Conservation (phyloP, 2,329 filamentous ascomycete genomes). For the Stemphylium beticola region DNA sequence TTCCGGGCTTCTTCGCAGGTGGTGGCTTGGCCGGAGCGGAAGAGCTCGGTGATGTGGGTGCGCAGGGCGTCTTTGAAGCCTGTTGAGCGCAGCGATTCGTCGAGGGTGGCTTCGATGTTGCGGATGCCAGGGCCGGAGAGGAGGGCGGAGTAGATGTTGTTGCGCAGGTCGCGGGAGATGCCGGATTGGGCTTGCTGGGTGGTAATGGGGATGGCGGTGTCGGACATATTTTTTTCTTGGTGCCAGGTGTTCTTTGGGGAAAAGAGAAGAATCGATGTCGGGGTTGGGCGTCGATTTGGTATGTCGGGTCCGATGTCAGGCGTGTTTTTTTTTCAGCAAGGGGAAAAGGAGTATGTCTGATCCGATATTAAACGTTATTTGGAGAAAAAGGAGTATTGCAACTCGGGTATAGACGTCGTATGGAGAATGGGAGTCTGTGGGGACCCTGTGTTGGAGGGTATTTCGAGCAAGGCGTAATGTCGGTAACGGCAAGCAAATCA, state of each 20-base stretch:
- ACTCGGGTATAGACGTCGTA: background rate
- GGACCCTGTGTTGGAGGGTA: background rate
- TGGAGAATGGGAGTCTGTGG: background rate
- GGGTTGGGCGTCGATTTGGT: background rate
- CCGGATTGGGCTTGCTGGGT: conserved; percentile 50
- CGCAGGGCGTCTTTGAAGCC: conserved; percentile 66
- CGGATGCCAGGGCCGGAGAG: conserved; percentile 58
- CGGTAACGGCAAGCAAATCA: background rate
- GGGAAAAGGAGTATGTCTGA: background rate
- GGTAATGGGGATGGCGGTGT: conserved; percentile 32
- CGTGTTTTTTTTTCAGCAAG: background rate
- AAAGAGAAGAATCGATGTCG: background rate
- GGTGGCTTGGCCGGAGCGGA: conserved; percentile 63
- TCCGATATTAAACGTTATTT: no score
- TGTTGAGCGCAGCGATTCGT: conserved; percentile 61
- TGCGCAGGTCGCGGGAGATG: conserved; percentile 50
- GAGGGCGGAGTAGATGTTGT: conserved; percentile 54
- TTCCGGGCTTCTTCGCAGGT: conserved; percentile 64
- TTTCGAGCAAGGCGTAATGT: background rate
- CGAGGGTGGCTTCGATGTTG: conserved; percentile 61
- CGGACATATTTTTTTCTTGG: conserved; percentile 5
- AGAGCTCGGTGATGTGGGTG: conserved; percentile 60
- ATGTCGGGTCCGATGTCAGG: background rate
- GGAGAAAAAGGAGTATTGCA: background rate
- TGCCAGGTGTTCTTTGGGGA: background rate